Evolutionary conservation across 495 filamentous ascomycete species (phyloP).

Genomic region (Mytilinidion resinicola): DNA sequence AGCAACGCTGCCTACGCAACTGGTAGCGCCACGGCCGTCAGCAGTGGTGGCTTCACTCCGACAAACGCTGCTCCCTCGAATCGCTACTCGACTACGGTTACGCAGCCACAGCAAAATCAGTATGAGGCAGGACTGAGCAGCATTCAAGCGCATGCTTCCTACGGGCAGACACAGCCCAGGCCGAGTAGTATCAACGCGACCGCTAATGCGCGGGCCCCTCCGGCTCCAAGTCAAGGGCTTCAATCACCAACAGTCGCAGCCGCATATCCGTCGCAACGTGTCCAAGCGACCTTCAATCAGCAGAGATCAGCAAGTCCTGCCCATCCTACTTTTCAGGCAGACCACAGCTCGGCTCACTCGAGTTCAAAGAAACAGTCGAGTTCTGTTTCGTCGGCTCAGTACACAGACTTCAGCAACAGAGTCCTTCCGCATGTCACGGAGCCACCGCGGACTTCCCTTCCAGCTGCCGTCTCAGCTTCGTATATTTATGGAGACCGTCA

Average conservation of each 20-base stretch:
- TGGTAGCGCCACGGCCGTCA: neutral
- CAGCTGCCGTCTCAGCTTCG: neutral
- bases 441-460: neutral
- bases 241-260: slow-evolving; percentile 13
- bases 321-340: slow-evolving; percentile 1
- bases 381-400: slow-evolving; percentile 8
- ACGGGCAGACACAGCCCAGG: slow-evolving; percentile 15
- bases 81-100: slow-evolving; percentile 11
- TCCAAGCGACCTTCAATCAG: slow-evolving; percentile 13
- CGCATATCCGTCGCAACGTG: slow-evolving; percentile 14
- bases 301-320: slow-evolving; percentile 13
- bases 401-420: slow-evolving; percentile 12
- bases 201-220: neutral
- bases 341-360: slow-evolving; percentile 4
- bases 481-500: slow-evolving; percentile 18
- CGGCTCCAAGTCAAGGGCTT: slow-evolving; percentile 3
- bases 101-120: slow-evolving; percentile 7
- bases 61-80: slow-evolving; percentile 7
- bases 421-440: slow-evolving; percentile 11
- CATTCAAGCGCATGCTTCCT: neutral
- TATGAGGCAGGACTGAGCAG: slow-evolving; percentile 1
- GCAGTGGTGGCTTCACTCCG: slow-evolving; percentile 7
- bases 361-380: neutral
- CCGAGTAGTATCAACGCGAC: slow-evolving; percentile 19
- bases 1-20: slow-evolving; percentile 21